A percentile compares a stretch with the other conserved stretches of the same genome.
phyloP scores from a whole-genome alignment of 805 yeast species.

The Debaryomyces hansenii region DNA sequence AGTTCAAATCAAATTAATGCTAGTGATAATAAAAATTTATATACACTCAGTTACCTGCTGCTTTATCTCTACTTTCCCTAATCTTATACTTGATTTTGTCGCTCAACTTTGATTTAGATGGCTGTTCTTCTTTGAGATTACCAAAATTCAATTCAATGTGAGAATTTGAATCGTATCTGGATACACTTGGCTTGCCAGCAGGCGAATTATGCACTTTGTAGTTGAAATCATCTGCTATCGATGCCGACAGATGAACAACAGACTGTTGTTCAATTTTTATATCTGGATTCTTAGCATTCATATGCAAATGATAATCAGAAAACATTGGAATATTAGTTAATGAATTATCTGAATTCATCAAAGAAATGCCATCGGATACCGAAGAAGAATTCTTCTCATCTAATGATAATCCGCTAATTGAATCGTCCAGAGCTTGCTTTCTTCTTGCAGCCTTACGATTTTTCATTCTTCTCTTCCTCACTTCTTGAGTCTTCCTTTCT shows the following conservation, averaged over 20 bases:
- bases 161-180: slow-evolving; percentile 20
- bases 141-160: slow-evolving; percentile 37
- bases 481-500: slow-evolving; percentile 47
- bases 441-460: slow-evolving; percentile 22
- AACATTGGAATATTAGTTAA: slow-evolving; percentile 66
- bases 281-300: slow-evolving; percentile 23
- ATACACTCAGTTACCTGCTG: neutral
- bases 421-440: slow-evolving; percentile 9
- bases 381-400: slow-evolving; percentile 33
- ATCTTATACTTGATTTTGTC: slow-evolving; percentile 36
- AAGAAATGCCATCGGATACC: slow-evolving; percentile 59
- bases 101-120: slow-evolving; percentile 18
- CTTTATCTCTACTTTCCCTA: slow-evolving; percentile 33
- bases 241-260: slow-evolving; percentile 26
- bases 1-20: neutral
- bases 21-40: neutral
- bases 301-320: slow-evolving; percentile 46
- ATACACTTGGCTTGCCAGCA: slow-evolving; percentile 11
- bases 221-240: slow-evolving; percentile 34
- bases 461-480: slow-evolving; percentile 43
- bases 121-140: slow-evolving; percentile 3
- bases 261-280: slow-evolving; percentile 23
- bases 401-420: slow-evolving; percentile 19
- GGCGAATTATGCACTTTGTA: neutral
- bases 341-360: slow-evolving; percentile 61